Evolutionary conservation across 2,329 filamentous ascomycete species (phyloP).

Genomic region (Coniochaeta pulveracea): DNA sequence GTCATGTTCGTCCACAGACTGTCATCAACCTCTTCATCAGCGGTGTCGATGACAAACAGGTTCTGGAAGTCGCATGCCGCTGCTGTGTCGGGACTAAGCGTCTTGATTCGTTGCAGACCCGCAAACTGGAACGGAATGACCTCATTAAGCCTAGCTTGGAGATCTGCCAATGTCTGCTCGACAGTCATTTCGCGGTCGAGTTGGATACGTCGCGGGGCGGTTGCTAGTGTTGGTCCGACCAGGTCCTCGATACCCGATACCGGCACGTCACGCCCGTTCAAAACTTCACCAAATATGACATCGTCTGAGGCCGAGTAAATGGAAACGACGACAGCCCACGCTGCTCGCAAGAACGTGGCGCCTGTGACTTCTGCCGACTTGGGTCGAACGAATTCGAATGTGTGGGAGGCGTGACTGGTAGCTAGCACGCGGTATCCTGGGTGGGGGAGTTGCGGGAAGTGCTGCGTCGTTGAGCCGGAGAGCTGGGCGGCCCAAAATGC

Average conservation of each 20-base stretch:
- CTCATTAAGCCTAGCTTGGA: conserved; percentile 9
- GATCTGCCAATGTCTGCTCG: conserved; percentile 4
- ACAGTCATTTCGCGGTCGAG: conserved; percentile 7
- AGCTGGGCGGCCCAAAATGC: conserved; percentile 11
- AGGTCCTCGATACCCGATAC: conserved; percentile 10
- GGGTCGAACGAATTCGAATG: conserved; percentile 7
- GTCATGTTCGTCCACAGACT: conserved; percentile 12
- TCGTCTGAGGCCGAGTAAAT: conserved; percentile 9
- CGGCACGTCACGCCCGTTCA: conserved; percentile 12
- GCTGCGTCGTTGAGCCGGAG: conserved; percentile 5
- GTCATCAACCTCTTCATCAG: conserved; percentile 5
- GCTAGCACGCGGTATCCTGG: conserved; percentile 11
- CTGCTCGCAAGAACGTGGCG: conserved; percentile 9
- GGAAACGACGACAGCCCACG: conserved; percentile 12
- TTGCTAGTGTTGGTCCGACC: conserved; percentile 11
- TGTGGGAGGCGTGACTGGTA: conserved; percentile 6
- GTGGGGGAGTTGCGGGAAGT: conserved; percentile 11
- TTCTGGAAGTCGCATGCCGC: conserved; percentile 12
- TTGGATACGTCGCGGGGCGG: conserved; percentile 10
- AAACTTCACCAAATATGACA: conserved; percentile 12
- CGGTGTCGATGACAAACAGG: conserved; percentile 10
- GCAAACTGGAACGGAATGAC: conserved; percentile 11
- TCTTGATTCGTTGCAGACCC: conserved; percentile 11
- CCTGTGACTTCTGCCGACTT: conserved; percentile 5
- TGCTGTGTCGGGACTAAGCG: conserved; percentile 4